Conservation (phyloP, 2,329 filamentous ascomycete genomes). For the Sarocladium kiliense region DNA sequence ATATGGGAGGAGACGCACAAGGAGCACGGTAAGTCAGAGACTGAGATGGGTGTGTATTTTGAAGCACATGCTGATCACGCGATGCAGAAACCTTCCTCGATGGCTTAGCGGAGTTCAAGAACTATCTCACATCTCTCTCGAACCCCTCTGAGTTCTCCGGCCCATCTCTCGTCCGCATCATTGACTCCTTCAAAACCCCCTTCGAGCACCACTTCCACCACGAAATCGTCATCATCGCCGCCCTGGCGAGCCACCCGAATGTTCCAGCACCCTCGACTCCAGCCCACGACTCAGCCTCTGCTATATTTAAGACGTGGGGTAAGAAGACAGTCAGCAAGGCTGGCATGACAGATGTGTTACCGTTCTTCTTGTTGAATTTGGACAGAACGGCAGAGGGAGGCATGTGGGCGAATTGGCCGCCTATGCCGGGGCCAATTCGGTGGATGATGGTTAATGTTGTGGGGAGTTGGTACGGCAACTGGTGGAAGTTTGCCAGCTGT, state of each 20-base stretch:
- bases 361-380: slow-evolving; percentile 60
- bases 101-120: slow-evolving; percentile 45
- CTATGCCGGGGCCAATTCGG: slow-evolving; percentile 54
- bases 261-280: slow-evolving; percentile 42
- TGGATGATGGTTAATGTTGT: slow-evolving; percentile 57
- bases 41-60: background rate
- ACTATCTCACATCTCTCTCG: slow-evolving; percentile 41
- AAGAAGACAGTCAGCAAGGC: slow-evolving; percentile 60
- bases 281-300: slow-evolving; percentile 38
- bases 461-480: slow-evolving; percentile 47
- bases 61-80: slow-evolving; percentile 4
- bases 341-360: slow-evolving; percentile 53
- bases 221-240: slow-evolving; percentile 48
- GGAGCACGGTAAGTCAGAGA: slow-evolving; percentile 44
- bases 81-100: slow-evolving; percentile 40
- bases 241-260: slow-evolving; percentile 42
- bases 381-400: slow-evolving; percentile 55
- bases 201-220: slow-evolving; percentile 52
- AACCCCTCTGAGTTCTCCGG: slow-evolving; percentile 38
- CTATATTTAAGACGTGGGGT: slow-evolving; percentile 55
- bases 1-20: slow-evolving; percentile 48
- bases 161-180: slow-evolving; percentile 39
- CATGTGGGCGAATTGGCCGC: slow-evolving; percentile 58
- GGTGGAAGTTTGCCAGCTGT: slow-evolving; percentile 64
- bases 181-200: slow-evolving; percentile 44